Base-by-base conservation (phyloP, 352 stramenopile genomes). In the Phytophthora sansomeana region DNA sequence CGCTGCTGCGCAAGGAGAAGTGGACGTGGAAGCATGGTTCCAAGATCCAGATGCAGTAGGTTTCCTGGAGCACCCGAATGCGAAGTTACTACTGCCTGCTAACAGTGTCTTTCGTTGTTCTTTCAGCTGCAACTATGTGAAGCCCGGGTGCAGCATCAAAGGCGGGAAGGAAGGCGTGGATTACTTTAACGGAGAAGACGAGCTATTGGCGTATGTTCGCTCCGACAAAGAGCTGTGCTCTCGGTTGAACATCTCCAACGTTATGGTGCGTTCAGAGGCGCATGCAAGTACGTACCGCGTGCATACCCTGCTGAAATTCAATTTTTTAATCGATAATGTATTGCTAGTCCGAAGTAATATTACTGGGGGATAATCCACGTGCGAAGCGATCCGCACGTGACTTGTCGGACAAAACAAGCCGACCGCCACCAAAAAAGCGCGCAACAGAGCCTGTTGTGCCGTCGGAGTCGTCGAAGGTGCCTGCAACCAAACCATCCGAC, bases 121-220 rank as follows among this genome's bases (percentile, higher is more conserved):
- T n/a, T 28, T 38, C 43, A 65, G 38, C 19, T n/a, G 52, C 19
- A 50, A 52, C 57, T 63, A 46, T 29, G 7, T 53, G 4, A 65
- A 58, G 17, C 46, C 57, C 13, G 47, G 47, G 1, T 6, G 38
- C 10, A 44, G 38, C 5, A 0, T 42, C 1, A 51, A 17, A 14
- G 47, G 47, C 0, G 8, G 36, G 8, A 47, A 41, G 5, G 43
- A 21, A 13, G 55, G 21, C 16, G 16, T 33, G 2, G 16, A 56
- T 14, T 65, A 32, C 35, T 65, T 65, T 21, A 65, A 65, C 6
- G 44, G 57, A 0, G 57, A 38, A 28, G 46, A 53, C 14, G 46
- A 53, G 29, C 16, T 53, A 3, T 29, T 53, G 29, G 28, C 46
- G 0, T 52, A 58, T 9, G 28, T 58, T 3, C 11, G 36, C 2